Evolutionary conservation across 1,139 yeast genomes (phyloP).

Genomic region (Scheffersomyces segobiensis): DNA sequence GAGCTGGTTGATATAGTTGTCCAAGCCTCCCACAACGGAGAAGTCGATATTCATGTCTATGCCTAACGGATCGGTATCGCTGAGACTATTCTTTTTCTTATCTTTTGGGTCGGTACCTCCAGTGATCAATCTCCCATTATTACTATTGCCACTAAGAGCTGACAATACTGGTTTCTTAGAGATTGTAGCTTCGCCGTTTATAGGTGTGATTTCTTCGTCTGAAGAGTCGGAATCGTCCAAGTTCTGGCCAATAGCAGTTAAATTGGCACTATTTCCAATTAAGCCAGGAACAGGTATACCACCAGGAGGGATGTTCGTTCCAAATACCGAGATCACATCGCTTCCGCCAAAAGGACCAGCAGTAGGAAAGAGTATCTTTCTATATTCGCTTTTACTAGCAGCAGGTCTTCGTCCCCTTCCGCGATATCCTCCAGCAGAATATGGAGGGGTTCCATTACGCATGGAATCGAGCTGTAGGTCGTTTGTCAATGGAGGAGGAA

Average conservation of each 20-base stretch:
- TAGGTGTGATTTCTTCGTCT: conserved; percentile 55
- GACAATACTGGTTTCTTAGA: conserved; percentile 23
- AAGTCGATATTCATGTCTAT: conserved; percentile 92
- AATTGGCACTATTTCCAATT: conserved; percentile 24
- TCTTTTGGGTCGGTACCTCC: conserved; percentile 29
- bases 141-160: conserved; percentile 14
- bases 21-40: conserved; percentile 88
- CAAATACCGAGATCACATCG: conserved; percentile 76
- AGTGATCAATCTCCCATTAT: conserved; percentile 34
- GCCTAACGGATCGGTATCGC: conserved; percentile 95
- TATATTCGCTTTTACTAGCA: conserved; percentile 40
- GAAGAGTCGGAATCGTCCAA: conserved; percentile 68
- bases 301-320: conserved; percentile 59
- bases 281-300: conserved; percentile 45
- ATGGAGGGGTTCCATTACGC: conserved; percentile 15
- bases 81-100: conserved; percentile 66
- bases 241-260: conserved; percentile 54
- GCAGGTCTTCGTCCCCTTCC: conserved; percentile 28
- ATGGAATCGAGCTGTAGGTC: conserved; percentile 34
- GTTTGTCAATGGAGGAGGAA: conserved; percentile 77
- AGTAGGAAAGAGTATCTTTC: conserved; percentile 81
- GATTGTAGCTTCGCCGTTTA: conserved; percentile 39
- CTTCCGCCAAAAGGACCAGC: conserved; percentile 98
- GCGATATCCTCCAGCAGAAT: conserved; percentile 17
- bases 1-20: conserved; percentile 83